Percentiles rank a stretch among this genome's conserved stretches.
phyloP scores from a whole-genome alignment of 2,329 filamentous ascomycete genomes.

The Pseudofabraea citricarpa region DNA sequence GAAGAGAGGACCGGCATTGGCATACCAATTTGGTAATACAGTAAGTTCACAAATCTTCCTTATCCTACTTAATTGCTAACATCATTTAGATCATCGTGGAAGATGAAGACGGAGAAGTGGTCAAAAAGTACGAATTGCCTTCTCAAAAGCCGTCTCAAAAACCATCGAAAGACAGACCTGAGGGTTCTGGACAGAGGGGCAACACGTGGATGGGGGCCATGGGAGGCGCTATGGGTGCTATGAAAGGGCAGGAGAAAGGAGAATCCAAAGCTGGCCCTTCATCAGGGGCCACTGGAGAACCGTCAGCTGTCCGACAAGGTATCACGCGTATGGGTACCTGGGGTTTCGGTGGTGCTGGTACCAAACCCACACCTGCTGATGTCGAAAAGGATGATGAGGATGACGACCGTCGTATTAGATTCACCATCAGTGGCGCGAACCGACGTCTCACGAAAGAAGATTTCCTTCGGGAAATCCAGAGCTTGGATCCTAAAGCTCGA shows the following conservation, averaged over 20 bases:
- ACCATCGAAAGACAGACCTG: conserved; percentile 7
- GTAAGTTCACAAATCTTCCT: conserved; percentile 35
- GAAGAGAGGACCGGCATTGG: conserved; percentile 67
- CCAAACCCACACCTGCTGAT: conserved; percentile 14
- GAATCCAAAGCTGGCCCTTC: conserved; percentile 1
- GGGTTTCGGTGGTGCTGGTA: conserved; percentile 18
- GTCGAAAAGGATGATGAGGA: conserved; percentile 41
- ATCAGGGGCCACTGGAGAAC: background rate
- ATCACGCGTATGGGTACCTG: conserved; percentile 22
- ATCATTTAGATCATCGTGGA: conserved; percentile 69
- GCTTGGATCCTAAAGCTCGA: conserved; percentile 61
- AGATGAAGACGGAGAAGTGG: conserved; percentile 79
- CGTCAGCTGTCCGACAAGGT: conserved; percentile 17
- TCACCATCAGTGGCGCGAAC: conserved; percentile 70
- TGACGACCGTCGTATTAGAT: conserved; percentile 69
- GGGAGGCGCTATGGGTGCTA: conserved; percentile 15
- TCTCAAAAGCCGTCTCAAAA: conserved; percentile 29
- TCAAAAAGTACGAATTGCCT: conserved; percentile 77
- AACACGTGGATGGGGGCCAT: conserved; percentile 22
- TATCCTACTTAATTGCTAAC: conserved; percentile 8
- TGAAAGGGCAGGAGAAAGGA: conserved; percentile 3
- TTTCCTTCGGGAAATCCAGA: conserved; percentile 70
- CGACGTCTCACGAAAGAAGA: conserved; percentile 75
- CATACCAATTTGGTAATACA: conserved; percentile 81
- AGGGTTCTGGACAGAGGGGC: conserved; percentile 17